These are phyloP conservation scores for Dittrichia graveolens DNA, from an alignment of 129 eudicot genomes.

Conservation along the genomic window DNA sequence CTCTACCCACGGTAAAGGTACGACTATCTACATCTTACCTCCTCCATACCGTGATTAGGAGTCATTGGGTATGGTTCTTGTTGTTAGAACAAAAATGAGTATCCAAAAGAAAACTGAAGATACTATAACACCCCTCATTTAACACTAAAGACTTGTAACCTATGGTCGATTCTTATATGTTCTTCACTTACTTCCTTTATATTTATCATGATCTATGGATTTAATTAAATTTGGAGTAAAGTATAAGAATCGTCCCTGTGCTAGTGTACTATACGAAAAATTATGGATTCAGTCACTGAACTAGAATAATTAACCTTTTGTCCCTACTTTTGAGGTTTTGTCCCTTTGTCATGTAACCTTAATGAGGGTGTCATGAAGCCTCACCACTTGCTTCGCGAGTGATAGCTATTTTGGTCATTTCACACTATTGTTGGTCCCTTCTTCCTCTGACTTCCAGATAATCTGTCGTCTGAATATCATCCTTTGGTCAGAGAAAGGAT, in stretches of 20 bases:
- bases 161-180: background rate
- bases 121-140: background rate
- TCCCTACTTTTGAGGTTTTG: background rate
- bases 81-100: background rate
- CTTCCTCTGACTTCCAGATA: too few species aligned
- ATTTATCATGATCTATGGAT: background rate
- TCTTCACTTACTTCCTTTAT: background rate
- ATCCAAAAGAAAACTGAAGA: background rate
- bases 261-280: too few species aligned
- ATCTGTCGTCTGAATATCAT: too few species aligned
- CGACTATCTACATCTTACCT: too few species aligned
- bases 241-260: too few species aligned
- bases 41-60: too few species aligned
- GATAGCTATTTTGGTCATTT: background rate
- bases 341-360: background rate
- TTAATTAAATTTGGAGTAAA: background rate
- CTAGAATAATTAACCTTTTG: too few species aligned
- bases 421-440: background rate
- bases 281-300: too few species aligned
- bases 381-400: background rate
- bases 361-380: background rate
- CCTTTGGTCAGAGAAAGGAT: too few species aligned
- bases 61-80: too few species aligned
- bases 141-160: background rate
- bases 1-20: too few species aligned